phyloP scores from a whole-genome alignment of 257 asterid genomes.

The Nicotiana undulata region DNA sequence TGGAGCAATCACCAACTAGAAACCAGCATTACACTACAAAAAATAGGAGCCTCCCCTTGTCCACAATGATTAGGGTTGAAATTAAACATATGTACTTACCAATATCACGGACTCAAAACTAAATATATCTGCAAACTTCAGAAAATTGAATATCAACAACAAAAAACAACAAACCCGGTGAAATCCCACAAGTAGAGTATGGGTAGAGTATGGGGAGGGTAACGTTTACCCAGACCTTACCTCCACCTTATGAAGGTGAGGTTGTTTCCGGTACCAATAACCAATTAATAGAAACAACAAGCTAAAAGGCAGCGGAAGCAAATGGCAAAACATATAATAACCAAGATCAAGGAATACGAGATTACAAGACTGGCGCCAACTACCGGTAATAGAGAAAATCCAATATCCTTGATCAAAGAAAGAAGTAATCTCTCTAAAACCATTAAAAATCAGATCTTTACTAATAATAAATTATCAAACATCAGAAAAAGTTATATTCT shows the following conservation, averaged over 20 bases:
- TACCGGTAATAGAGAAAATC: too few species aligned
- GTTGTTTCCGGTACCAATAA: too few species aligned
- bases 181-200: too few species aligned
- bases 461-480: neutral
- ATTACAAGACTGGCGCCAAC: too few species aligned
- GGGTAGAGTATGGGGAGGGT: too few species aligned
- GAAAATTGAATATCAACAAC: neutral
- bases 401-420: neutral
- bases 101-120: neutral
- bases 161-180: too few species aligned
- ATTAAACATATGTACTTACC: neutral
- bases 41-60: neutral
- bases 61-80: neutral
- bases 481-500: neutral
- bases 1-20: constrained; percentile 24
- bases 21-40: constrained; percentile 12
- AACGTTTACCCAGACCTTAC: too few species aligned
- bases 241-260: too few species aligned
- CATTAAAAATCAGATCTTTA: constrained; percentile 1
- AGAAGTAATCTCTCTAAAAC: neutral
- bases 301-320: too few species aligned
- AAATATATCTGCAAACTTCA: neutral
- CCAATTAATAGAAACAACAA: too few species aligned
- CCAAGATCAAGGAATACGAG: too few species aligned
- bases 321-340: too few species aligned